Percentiles rank a stretch among this genome's conserved stretches.
Evolutionary conservation across 352 stramenopile genomes (phyloP).

Genomic region (Phytophthora kernoviae): DNA sequence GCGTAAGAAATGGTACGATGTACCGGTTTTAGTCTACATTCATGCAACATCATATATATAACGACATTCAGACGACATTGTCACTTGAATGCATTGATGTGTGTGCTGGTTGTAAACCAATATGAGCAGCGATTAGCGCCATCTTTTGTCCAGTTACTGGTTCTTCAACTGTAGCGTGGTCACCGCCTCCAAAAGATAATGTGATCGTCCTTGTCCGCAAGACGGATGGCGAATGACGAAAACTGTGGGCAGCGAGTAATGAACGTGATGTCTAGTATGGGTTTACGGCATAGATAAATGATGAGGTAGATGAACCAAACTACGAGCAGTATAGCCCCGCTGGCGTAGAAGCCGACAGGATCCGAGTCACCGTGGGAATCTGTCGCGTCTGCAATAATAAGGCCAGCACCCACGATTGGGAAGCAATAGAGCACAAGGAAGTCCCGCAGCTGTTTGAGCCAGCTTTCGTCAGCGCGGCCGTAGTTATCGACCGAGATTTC

Average conservation of each 20-base stretch:
- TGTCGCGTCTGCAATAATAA: neutral
- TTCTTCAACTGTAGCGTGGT: no score
- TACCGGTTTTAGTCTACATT: neutral
- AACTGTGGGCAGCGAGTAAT: slow-evolving; percentile 16
- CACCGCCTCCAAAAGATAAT: neutral
- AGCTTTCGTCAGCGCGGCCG: neutral
- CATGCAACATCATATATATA: neutral
- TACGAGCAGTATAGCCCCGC: neutral
- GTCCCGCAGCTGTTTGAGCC: neutral
- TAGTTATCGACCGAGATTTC: slow-evolving; percentile 11
- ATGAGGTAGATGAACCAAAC: neutral
- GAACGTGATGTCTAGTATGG: slow-evolving; percentile 13
- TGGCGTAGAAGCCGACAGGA: neutral
- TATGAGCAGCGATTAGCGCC: no score
- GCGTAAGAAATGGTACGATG: neutral
- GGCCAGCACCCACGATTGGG: neutral
- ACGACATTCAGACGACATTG: slow-evolving; percentile 1
- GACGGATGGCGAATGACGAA: slow-evolving; percentile 15
- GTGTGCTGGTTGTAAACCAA: no score
- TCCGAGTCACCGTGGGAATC: neutral
- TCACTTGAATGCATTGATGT: no score
- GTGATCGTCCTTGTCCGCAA: neutral
- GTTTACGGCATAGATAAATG: slow-evolving; percentile 2
- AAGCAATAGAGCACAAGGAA: neutral
- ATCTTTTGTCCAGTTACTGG: no score